Conservation (phyloP, 1,139 yeast species). For the Kurtzmaniella quercitrusa region DNA sequence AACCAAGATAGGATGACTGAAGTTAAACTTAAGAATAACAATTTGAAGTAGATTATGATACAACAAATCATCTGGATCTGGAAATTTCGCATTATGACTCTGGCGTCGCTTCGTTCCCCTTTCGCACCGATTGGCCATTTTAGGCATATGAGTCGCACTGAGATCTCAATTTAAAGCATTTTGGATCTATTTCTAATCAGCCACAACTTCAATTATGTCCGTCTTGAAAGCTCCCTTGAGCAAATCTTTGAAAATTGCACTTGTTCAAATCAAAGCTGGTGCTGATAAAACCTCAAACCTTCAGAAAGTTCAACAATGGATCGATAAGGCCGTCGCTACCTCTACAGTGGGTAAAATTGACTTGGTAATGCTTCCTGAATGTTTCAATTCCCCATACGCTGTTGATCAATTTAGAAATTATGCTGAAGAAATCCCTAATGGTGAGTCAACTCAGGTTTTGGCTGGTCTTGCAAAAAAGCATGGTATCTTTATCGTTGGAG, state of each 20-base stretch:
- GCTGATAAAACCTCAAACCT: slow-evolving; percentile 58
- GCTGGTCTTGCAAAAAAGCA: slow-evolving; percentile 60
- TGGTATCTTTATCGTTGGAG: slow-evolving; percentile 71
- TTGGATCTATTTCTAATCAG: neutral
- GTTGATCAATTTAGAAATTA: slow-evolving; percentile 82
- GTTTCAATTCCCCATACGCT: slow-evolving; percentile 94
- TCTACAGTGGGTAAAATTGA: slow-evolving; percentile 46
- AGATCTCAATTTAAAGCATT: no score
- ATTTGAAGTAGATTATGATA: no score
- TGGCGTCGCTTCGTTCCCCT: no score
- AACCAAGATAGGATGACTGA: no score
- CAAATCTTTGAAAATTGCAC: slow-evolving; percentile 55
- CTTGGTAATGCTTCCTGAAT: slow-evolving; percentile 77
- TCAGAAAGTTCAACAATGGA: slow-evolving; percentile 45
- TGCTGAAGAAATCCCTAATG: slow-evolving; percentile 71
- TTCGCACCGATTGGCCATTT: no score
- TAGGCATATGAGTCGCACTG: no score
- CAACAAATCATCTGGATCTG: no score
- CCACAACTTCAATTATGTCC: slow-evolving; percentile 7
- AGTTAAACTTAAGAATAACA: no score
- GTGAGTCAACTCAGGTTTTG: slow-evolving; percentile 63
- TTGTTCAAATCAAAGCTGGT: slow-evolving; percentile 66
- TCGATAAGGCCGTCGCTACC: slow-evolving; percentile 43
- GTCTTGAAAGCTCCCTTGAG: slow-evolving; percentile 30
- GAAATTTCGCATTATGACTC: no score